These are phyloP conservation scores for Exsudoporus floridanus DNA, from an alignment of 1,284 basidiomycete species.

Conservation along the genomic window DNA sequence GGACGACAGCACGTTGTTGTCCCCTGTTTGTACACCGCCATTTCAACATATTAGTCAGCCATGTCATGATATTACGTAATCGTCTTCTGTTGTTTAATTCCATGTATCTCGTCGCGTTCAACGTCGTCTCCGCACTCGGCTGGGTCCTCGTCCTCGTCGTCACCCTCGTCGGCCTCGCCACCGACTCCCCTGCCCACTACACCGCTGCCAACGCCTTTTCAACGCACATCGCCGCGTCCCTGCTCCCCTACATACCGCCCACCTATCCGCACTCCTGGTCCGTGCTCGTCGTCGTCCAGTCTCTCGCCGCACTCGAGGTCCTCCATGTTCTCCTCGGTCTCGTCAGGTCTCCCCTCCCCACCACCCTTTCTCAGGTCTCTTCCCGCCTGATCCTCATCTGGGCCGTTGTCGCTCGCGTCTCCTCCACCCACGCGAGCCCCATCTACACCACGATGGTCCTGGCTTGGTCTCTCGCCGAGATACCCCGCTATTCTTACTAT, in stretches of 20 bases:
- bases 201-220: constrained; percentile 24
- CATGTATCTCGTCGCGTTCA: constrained; percentile 77
- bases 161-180: constrained; percentile 26
- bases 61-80: constrained; percentile 18
- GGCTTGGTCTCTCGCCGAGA: constrained; percentile 92
- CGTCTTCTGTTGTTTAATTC: too few species aligned
- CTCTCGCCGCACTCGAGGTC: constrained; percentile 78
- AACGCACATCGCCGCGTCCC: constrained; percentile 26
- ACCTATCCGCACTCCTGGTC: constrained; percentile 60
- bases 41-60: constrained; percentile 8
- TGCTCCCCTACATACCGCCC: constrained; percentile 47
- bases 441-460: constrained; percentile 90
- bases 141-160: constrained; percentile 72
- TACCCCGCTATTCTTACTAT: constrained; percentile 93
- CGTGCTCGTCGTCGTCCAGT: constrained; percentile 76
- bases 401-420: constrained; percentile 53
- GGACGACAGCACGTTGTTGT: constrained; percentile 18
- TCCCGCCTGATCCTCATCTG: constrained; percentile 88
- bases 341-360: constrained; percentile 83
- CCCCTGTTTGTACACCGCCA: constrained; percentile 19
- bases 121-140: constrained; percentile 66
- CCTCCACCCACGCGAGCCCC: constrained; percentile 72
- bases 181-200: background rate
- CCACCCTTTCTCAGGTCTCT: constrained; percentile 84
- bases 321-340: constrained; percentile 79